Percentiles rank a stretch among this genome's conserved stretches.
Evolutionary conservation across 1,284 basidiomycete species (phyloP).

Genomic region (Ganoderma resinaceum): DNA sequence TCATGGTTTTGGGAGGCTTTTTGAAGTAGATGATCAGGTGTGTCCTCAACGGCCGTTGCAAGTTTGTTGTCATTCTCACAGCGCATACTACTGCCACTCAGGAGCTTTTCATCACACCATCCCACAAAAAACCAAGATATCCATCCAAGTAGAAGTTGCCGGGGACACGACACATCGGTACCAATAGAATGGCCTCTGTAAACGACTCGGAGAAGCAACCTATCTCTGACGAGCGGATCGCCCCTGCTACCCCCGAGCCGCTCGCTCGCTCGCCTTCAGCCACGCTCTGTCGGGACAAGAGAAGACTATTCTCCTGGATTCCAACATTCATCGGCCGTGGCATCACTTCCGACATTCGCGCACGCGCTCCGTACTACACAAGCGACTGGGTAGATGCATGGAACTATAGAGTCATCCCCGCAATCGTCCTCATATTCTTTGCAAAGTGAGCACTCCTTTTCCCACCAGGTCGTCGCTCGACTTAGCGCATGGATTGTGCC

Average conservation of each 20-base stretch:
- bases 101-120: not conserved
- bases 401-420: slow-evolving; percentile 85
- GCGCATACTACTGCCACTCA: not conserved
- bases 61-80: too few species aligned
- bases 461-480: not conserved
- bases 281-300: slow-evolving; percentile 26
- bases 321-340: slow-evolving; percentile 63
- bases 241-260: not conserved
- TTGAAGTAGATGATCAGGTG: not conserved
- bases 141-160: not conserved
- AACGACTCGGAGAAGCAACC: not conserved
- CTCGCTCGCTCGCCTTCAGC: slow-evolving; percentile 32
- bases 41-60: too few species aligned
- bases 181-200: not conserved
- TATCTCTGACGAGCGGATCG: not conserved
- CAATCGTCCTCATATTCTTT: slow-evolving; percentile 81
- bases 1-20: not conserved
- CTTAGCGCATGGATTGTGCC: not conserved
- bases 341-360: slow-evolving; percentile 79
- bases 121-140: not conserved
- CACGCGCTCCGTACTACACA: slow-evolving; percentile 82
- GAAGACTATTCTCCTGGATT: slow-evolving; percentile 21
- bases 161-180: not conserved
- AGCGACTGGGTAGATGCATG: slow-evolving; percentile 91
- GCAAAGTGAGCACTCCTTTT: slow-evolving; percentile 64